Conservation (phyloP, 148 eudicot genomes). For the Pharnaceum exiguum region DNA sequence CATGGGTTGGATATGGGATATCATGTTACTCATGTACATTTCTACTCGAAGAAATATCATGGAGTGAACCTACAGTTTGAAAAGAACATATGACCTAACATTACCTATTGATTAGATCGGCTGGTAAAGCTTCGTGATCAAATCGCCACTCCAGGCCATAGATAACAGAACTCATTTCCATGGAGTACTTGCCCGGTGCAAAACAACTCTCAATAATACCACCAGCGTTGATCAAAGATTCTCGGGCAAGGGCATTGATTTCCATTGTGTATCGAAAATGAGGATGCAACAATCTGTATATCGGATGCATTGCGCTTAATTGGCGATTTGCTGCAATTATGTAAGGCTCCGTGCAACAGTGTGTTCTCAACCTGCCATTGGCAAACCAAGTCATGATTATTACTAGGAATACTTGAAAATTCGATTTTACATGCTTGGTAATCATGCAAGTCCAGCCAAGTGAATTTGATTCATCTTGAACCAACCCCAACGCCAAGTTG, state of each 20-base stretch:
- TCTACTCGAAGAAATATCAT: not conserved
- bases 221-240: slow-evolving; percentile 18
- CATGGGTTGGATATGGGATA: too few relatives aligned
- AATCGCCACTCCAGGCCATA: slow-evolving; percentile 62
- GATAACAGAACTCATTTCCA: slow-evolving; percentile 47
- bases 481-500: too few relatives aligned
- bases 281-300: slow-evolving; percentile 58
- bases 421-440: too few relatives aligned
- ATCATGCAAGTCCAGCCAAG: too few relatives aligned
- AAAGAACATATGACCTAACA: too few relatives aligned
- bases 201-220: slow-evolving; percentile 22
- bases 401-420: too few relatives aligned
- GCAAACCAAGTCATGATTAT: too few relatives aligned
- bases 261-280: slow-evolving; percentile 81
- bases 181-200: slow-evolving; percentile 12
- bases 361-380: slow-evolving; percentile 37
- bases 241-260: slow-evolving; percentile 38
- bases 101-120: slow-evolving; percentile 56
- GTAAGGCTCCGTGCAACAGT: slow-evolving; percentile 65
- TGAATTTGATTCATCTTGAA: too few relatives aligned
- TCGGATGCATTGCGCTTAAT: slow-evolving; percentile 72
- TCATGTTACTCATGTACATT: not conserved
- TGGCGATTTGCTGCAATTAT: slow-evolving; percentile 65
- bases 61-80: too few relatives aligned
- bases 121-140: slow-evolving; percentile 55